Evolutionary conservation across 306 rosid genomes (phyloP), one percentile per base, ranked within the genome.

Genomic region (Vigna reflexopilosa): DNA sequence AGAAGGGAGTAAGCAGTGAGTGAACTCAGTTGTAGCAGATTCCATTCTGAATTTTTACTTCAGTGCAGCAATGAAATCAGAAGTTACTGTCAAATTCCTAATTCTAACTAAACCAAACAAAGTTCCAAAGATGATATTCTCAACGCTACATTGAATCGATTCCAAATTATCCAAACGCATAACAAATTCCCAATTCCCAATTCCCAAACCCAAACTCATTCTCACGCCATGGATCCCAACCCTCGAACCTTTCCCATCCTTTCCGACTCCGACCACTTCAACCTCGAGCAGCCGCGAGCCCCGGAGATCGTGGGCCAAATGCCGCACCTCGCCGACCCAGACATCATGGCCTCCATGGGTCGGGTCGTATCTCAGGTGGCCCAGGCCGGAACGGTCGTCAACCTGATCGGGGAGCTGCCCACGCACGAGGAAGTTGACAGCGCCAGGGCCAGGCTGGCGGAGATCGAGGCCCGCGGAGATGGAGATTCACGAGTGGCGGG

Each of bases 231-330:
- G 98, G 97, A 95, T 88, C 98, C 97, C 0, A 92, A 86, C 72
- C 98, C 97, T 7, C 63, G 89, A 72, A 86, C 56, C 58, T 92
- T 89, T 81, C 98, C 98, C 3, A 86, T 92, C 45, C 93, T 95
- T 24, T 73, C 85, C 36, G 48, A 48, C 13, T 32, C 63, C 52
- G 51, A 38, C 30, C 48, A 76, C 4, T 14, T 52, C 70, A 96
- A 91, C 83, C 49, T 86, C 78, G 97, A 93, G 62, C 90, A 85
- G 1, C 95, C 89, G 0, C 77, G 70, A 38, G 3, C 74, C 15
- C 44, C 17, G 0, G 64, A 80, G 32, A 83, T 93, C 72, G 70
- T 87, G 0, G 81, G 72, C 44, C 81, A 77, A 54, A 78, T 89
- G 92, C 98, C 97, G 0, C 87, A 83, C 72, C 80, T 95, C 3